Conservation (phyloP, 441 rosid genomes). For the Breynia disticha region DNA sequence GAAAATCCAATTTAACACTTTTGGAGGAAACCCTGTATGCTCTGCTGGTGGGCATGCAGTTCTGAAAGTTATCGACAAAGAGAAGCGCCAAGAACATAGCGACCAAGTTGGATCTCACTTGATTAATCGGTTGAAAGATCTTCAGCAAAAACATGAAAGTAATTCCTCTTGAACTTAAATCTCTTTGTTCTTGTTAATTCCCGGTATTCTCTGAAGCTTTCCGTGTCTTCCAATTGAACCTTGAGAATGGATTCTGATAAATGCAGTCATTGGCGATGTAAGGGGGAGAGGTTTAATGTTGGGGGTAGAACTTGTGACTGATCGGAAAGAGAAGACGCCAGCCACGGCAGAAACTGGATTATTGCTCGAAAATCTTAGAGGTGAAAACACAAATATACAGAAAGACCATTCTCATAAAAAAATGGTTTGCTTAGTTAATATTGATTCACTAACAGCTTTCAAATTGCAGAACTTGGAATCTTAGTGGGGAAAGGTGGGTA, state of each 20-base stretch:
- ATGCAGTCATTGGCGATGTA: slow-evolving; percentile 73
- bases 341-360: slow-evolving; percentile 72
- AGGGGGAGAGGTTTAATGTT: slow-evolving; percentile 89
- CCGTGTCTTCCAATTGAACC: too few species aligned
- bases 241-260: too few species aligned
- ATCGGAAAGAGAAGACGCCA: slow-evolving; percentile 66
- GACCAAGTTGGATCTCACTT: slow-evolving; percentile 66
- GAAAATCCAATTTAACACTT: slow-evolving; percentile 77
- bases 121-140: slow-evolving; percentile 46
- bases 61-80: slow-evolving; percentile 66
- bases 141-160: slow-evolving; percentile 70
- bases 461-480: slow-evolving; percentile 50
- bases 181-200: not conserved
- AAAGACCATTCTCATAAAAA: not conserved
- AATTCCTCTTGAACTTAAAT: slow-evolving; percentile 16
- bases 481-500: slow-evolving; percentile 91
- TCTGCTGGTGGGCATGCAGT: slow-evolving; percentile 91
- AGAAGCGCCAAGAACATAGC: slow-evolving; percentile 74
- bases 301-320: slow-evolving; percentile 71
- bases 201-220: too few species aligned
- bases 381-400: slow-evolving; percentile 22
- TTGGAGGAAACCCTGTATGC: slow-evolving; percentile 89
- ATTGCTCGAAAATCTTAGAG: slow-evolving; percentile 74
- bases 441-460: slow-evolving; percentile 1
- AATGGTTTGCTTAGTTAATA: not conserved